These are phyloP conservation scores for Lyophyllum atratum DNA, from an alignment of 768 basidiomycete genomes.

Conservation along the genomic window DNA sequence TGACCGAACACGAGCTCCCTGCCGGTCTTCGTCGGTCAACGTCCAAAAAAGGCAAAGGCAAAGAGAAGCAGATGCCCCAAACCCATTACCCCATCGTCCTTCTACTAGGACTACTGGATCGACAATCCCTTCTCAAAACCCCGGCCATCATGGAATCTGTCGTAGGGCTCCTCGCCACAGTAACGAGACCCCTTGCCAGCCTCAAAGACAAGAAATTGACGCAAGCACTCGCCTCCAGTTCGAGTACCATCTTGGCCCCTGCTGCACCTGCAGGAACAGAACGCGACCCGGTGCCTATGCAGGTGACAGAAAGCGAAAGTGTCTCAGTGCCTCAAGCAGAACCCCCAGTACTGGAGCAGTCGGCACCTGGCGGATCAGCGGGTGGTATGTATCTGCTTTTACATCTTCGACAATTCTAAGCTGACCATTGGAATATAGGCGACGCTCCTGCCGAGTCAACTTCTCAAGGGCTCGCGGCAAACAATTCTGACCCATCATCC, in stretches of 20 bases:
- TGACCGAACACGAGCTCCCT: constrained; percentile 92
- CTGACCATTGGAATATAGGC: constrained; percentile 2
- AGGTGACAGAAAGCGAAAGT: constrained; percentile 1
- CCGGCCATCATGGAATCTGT: constrained; percentile 93
- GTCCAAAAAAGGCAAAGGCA: constrained; percentile 92
- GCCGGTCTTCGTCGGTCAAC: constrained; percentile 68
- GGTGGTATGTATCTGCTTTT: constrained; percentile 1
- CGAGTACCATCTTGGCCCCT: neutral
- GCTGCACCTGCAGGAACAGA: neutral
- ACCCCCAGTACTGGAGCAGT: neutral
- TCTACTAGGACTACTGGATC: constrained; percentile 84
- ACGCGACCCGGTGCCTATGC: constrained; percentile 5
- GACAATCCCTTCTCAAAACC: constrained; percentile 81
- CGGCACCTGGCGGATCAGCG: neutral
- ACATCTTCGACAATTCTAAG: neutral
- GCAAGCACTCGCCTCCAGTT: constrained; percentile 19
- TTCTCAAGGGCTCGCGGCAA: constrained; percentile 14
- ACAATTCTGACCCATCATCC: no score
- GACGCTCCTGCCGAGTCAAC: constrained; percentile 1
- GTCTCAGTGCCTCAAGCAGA: neutral
- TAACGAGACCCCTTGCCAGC: constrained; percentile 80
- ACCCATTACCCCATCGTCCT: constrained; percentile 92
- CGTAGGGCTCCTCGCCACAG: constrained; percentile 81
- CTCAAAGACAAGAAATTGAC: constrained; percentile 53
- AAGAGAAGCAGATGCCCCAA: constrained; percentile 81